Evolutionary conservation across 768 basidiomycete genomes (phyloP), one percentile per base, ranked within the genome.

Genomic region (Megacollybia marginata): DNA sequence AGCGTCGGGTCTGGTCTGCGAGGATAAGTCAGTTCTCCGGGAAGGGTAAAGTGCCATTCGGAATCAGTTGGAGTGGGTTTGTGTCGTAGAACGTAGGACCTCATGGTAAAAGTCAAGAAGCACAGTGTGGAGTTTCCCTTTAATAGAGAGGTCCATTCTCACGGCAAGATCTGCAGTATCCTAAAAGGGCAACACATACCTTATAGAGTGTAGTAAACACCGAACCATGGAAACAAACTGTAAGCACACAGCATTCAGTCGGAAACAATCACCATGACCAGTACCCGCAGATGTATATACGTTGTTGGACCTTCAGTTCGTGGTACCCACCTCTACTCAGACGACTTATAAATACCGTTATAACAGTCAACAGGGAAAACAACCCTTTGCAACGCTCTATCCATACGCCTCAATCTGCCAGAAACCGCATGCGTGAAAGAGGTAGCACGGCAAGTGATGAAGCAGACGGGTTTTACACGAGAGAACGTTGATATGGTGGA

Each of bases 291-390:
- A 44, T n/a, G 18, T 15, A 55, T 76, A 36, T 80, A 74, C 52
- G 59, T 82, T 40, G 62, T 80, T 44, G 79, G 78, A 6, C 78
- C 79, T 28, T 75, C 79, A n/a, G 73, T 72, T 49, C 66, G 71
- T 54, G 16, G 5, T 19, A 10, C 23, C 11, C 20, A 12, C 7
- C 35, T 15, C 31, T 23, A 47, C 10, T 5, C 15, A 48, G 28
- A 19, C 12, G 18, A 36, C n/a, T n/a, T n/a, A n/a, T n/a, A n/a
- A n/a, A n/a, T n/a, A n/a, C n/a, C n/a, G n/a, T n/a, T n/a, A n/a
- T n/a, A n/a, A n/a, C 62, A 75, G 62, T 83, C 82, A 13, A 79
- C 79, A 11, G 84, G 84, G n/a, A 87, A 86, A 62, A 82, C 83
- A 20, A 85, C 83, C 0, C 69, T 85, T 3, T 83, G 80, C 59